Percentiles rank a stretch among this genome's conserved stretches.
phyloP scores from a whole-genome alignment of 2,329 filamentous ascomycete species.

The Fusarium fracticaudum region DNA sequence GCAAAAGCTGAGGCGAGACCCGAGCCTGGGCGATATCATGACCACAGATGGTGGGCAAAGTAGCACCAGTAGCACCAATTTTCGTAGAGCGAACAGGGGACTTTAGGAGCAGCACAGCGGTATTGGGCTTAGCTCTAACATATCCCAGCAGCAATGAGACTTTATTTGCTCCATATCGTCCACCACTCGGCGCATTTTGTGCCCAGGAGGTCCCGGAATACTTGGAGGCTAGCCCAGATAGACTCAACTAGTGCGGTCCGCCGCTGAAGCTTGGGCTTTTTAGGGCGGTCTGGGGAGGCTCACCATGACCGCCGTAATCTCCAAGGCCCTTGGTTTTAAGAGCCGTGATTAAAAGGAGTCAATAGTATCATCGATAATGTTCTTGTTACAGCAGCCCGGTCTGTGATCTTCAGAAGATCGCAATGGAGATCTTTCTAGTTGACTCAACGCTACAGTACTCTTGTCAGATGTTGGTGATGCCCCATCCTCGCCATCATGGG shows the following conservation, averaged over 20 bases:
- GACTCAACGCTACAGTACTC: neutral
- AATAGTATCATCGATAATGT: conserved; percentile 10
- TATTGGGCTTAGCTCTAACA: conserved; percentile 37
- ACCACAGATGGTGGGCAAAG: conserved; percentile 22
- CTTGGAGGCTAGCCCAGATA: conserved; percentile 19
- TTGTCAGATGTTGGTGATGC: neutral
- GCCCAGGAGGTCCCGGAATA: conserved; percentile 24
- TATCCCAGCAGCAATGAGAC: conserved; percentile 24
- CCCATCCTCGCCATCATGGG: conserved; percentile 10
- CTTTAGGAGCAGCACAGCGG: conserved; percentile 24
- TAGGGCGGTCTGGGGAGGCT: conserved; percentile 15
- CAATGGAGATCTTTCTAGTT: conserved; percentile 7
- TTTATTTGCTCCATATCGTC: conserved; percentile 30
- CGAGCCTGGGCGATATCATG: conserved; percentile 42
- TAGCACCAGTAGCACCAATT: conserved; percentile 30
- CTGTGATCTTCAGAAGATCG: conserved; percentile 26
- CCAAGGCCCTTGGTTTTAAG: conserved; percentile 26
- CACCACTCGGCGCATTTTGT: conserved; percentile 40
- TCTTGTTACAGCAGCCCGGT: conserved; percentile 6
- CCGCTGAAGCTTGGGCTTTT: conserved; percentile 32
- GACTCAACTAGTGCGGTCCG: conserved; percentile 21
- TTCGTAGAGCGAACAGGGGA: conserved; percentile 22
- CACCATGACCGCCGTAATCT: conserved; percentile 11
- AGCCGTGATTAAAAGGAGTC: conserved; percentile 30
- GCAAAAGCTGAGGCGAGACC: conserved; percentile 35